Conservation (phyloP, 768 basidiomycete genomes). For the Leccinum subgranulosum region DNA sequence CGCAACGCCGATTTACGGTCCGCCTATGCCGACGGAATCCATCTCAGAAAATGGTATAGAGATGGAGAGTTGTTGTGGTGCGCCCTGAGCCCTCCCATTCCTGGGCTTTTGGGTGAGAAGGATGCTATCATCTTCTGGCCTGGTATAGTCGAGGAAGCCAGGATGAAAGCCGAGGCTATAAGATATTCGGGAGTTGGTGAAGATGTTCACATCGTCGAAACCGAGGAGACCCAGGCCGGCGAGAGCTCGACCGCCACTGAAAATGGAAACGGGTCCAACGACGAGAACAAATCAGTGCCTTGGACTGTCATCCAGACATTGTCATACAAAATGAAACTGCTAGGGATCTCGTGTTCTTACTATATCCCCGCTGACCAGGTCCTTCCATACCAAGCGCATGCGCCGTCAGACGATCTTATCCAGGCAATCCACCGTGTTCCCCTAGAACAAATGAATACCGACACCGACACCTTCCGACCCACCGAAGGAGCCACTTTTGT, state of each 20-base stretch:
- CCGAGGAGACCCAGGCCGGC: constrained; percentile 8
- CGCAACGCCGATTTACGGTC: constrained; percentile 64
- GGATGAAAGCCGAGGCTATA: constrained; percentile 44
- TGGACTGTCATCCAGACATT: constrained; percentile 63
- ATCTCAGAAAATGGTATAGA: constrained; percentile 59
- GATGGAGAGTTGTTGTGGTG: constrained; percentile 74
- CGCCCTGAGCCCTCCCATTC: constrained; percentile 49
- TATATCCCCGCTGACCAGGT: constrained; percentile 54
- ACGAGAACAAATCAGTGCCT: constrained; percentile 30
- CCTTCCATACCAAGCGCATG: constrained; percentile 73
- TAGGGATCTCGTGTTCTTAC: constrained; percentile 52
- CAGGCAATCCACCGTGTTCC: constrained; percentile 45
- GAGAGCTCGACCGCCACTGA: not conserved
- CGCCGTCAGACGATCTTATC: constrained; percentile 52
- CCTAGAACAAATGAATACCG: constrained; percentile 41
- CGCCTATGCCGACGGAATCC: constrained; percentile 43
- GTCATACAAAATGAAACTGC: constrained; percentile 64
- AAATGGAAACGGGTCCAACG: constrained; percentile 10
- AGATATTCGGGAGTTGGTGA: constrained; percentile 22
- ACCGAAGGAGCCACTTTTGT: constrained; percentile 34
- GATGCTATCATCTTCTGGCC: constrained; percentile 71
- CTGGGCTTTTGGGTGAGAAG: constrained; percentile 34
- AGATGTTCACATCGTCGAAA: not conserved
- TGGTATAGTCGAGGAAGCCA: constrained; percentile 58
- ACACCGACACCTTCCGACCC: constrained; percentile 54